Evolutionary conservation across 441 rosid species (phyloP), one percentile per base, ranked within the genome.

Genomic region (Capsella rubella): DNA sequence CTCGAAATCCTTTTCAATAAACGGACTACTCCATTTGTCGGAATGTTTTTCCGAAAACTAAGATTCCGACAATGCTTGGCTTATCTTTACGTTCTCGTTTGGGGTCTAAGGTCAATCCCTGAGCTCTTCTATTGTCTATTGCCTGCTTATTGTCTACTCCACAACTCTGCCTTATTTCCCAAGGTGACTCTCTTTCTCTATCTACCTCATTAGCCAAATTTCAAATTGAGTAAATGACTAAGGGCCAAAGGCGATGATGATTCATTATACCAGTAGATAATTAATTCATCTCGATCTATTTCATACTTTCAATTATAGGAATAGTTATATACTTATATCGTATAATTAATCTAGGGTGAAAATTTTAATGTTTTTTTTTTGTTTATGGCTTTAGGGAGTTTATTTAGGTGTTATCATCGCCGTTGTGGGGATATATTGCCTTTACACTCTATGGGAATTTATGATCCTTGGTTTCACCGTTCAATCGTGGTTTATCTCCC

Each of bases 81-180:
- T 13, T 79, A 79, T 64, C 5, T 74, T 16, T 45, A 25, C n/a
- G 0, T 64, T 4, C 10, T 15, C 4, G 51, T 0, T 25, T 74
- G 79, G 79, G 79, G 27, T 59, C 12, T 74, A 21, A 51, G 76
- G 39, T 70, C 82, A 13, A 59, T 79, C 21, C 76, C 73, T 37
- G 77, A 70, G 65, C 55, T 79, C 13, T 5, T 65, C 29, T 79
- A 79, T 6, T 65, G 57, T 39, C 69, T 74, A 1, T 59, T 79
- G 76, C 82, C 82, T 70, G 73, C 82, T 58, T 79, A 74, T 74
- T 74, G 66, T 12, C 45, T 79, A 47, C 67, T 79, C 50, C 68
- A 58, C 64, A 64, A 65, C 60, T 52, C 77, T 52, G 6, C 69
- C 47, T 79, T 79, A 9, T 74, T 70, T 49, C 76, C 82, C 37